Conservation (phyloP, 2,329 filamentous ascomycete genomes). For the Diaporthe nobilis region DNA sequence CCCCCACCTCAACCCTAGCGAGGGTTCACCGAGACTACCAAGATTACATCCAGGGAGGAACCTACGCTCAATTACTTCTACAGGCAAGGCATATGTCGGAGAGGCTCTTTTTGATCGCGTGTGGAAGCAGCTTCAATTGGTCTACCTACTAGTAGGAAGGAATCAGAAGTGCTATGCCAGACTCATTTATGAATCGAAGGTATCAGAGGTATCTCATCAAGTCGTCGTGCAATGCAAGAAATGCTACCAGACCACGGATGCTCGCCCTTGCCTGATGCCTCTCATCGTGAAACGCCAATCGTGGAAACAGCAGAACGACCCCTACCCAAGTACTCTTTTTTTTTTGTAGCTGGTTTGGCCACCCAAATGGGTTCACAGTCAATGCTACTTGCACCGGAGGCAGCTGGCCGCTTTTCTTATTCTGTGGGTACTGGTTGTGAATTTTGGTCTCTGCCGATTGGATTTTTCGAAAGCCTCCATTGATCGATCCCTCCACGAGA, state of each 20-base stretch:
- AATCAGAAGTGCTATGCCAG: slow-evolving; percentile 20
- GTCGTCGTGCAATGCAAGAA: slow-evolving; percentile 40
- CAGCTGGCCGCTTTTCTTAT: slow-evolving; percentile 27
- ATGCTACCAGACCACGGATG: slow-evolving; percentile 41
- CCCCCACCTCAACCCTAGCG: neutral
- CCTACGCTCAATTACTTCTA: neutral
- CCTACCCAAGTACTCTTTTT: slow-evolving; percentile 1
- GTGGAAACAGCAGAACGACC: slow-evolving; percentile 22
- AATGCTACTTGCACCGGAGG: slow-evolving; percentile 37
- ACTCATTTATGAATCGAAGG: slow-evolving; percentile 37
- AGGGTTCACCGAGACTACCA: neutral
- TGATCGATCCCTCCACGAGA: slow-evolving; percentile 32
- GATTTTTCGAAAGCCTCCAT: slow-evolving; percentile 32
- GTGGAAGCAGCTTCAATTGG: slow-evolving; percentile 28
- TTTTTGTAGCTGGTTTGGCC: slow-evolving; percentile 7
- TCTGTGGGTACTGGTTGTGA: slow-evolving; percentile 31
- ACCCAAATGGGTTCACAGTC: slow-evolving; percentile 38
- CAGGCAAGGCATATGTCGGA: neutral
- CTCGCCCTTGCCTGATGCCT: slow-evolving; percentile 34
- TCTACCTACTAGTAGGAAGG: slow-evolving; percentile 23
- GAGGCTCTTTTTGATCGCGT: neutral
- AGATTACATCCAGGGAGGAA: neutral
- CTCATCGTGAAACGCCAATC: slow-evolving; percentile 38
- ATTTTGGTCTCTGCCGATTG: slow-evolving; percentile 33
- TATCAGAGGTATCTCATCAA: slow-evolving; percentile 43